These are phyloP conservation scores for Calonectria honghensis DNA, from an alignment of 2,329 filamentous ascomycete species.

Conservation along the genomic window DNA sequence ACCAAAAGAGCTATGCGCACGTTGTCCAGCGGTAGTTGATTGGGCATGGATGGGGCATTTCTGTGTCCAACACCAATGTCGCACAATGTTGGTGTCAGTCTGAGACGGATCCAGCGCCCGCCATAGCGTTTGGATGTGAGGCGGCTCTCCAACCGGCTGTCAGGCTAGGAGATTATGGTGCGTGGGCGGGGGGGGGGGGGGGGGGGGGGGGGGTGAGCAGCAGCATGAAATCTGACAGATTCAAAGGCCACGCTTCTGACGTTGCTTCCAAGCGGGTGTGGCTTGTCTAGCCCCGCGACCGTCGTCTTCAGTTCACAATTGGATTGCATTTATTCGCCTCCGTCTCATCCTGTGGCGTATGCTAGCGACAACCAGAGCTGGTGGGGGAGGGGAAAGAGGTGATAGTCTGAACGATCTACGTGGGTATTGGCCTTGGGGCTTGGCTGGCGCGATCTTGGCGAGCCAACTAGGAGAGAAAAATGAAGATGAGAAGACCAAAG, in stretches of 20 bases:
- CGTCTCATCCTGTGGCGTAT: neutral
- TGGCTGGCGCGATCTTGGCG: neutral
- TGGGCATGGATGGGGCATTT: neutral
- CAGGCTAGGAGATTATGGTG: neutral
- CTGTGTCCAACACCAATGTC: neutral
- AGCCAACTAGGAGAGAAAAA: neutral
- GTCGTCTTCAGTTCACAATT: neutral
- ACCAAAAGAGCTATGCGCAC: neutral
- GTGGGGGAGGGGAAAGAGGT: neutral
- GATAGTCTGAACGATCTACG: neutral
- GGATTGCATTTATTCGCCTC: neutral
- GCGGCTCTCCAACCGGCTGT: neutral
- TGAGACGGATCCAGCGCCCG: neutral
- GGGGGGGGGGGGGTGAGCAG: too few species aligned
- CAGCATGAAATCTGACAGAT: neutral
- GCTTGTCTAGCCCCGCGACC: neutral
- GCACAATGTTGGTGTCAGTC: neutral
- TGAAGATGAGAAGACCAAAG: neutral
- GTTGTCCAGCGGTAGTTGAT: neutral
- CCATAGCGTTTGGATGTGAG: neutral
- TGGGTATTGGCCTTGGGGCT: neutral
- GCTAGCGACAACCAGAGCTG: neutral
- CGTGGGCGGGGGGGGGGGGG: too few species aligned
- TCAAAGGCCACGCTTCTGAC: neutral
- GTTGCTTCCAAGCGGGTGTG: neutral